Evolutionary conservation across 2,329 filamentous ascomycete species (phyloP), one percentile per base, ranked within the genome.

Genomic region (Chaetomium globosum): DNA sequence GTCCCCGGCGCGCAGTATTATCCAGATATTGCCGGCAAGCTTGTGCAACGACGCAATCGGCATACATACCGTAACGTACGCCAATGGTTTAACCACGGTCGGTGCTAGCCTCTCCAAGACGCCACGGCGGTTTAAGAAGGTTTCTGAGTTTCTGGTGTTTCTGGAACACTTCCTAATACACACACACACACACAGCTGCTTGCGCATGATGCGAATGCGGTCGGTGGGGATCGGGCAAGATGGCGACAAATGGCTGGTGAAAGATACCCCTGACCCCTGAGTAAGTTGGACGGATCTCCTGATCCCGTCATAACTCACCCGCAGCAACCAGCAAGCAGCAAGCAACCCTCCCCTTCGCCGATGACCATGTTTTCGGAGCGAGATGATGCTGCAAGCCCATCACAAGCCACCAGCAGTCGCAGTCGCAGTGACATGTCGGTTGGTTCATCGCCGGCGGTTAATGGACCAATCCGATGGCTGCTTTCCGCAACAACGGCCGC

Each of bases 321-420:
- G 39, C 39, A 43, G 39, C 39, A 19, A 36, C 5, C 36, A 51
- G 21, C 39, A 19, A 36, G 12, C 36, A 51, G 21, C 28, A 33
- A 33, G 19, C 43, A 31, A 23, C 43, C 26, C n/a, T n/a, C 52
- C n/a, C 23, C 19, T 21, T 26, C 54, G 9, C n/a, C n/a, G 57
- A 6, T 59, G 13, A 12, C 39, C 10, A 30, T 13, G 23, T 28
- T 28, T 7, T 33, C 5, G 21, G 12, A n/a, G 4, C 21, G 21
- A 3, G 9, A 28, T 26, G 8, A 23, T 21, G 57, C 43, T 59
- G 19, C 36, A 46, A 46, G 36, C 6, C 30, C 10, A 28, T 57
- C 52, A 49, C 54, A 58, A 57, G n/a, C 30, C 46, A 54, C 48
- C 61, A 31, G 33, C 61, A 54, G 54, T 64, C 59, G 55, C 33